A percentile compares a stretch with the other conserved stretches of the same genome.
Evolutionary conservation across 208 protist species (phyloP).

Genomic region (Crithidia thermophila): DNA sequence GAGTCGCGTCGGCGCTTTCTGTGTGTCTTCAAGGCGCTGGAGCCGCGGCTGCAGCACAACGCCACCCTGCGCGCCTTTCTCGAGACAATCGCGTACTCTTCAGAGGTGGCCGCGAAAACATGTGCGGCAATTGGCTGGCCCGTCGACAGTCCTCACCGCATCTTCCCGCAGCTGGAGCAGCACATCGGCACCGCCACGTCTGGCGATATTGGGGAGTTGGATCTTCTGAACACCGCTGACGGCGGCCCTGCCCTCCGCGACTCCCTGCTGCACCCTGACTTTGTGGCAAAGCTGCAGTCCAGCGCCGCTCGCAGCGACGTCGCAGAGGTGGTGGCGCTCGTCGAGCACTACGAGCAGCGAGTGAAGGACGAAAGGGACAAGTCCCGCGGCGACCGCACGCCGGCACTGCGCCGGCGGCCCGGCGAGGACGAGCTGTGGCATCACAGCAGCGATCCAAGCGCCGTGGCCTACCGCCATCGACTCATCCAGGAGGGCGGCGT

Average conservation of each 20-base stretch:
- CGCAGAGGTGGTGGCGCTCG: conserved; percentile 41
- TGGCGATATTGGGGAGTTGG: background rate
- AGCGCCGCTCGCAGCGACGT: conserved; percentile 46
- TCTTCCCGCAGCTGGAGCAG: conserved; percentile 76
- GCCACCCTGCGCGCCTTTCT: conserved; percentile 52
- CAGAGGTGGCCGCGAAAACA: background rate
- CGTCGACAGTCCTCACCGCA: conserved; percentile 46
- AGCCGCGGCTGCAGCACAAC: conserved; percentile 36
- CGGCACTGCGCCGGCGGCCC: conserved; percentile 2
- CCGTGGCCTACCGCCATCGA: conserved; percentile 51
- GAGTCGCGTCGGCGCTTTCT: conserved; percentile 44
- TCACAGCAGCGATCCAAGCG: conserved; percentile 51
- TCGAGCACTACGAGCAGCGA: conserved; percentile 60
- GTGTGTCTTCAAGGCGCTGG: conserved; percentile 39
- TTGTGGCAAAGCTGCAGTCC: conserved; percentile 51
- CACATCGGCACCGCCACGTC: conserved; percentile 2
- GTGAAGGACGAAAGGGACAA: conserved; percentile 48
- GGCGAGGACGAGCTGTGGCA: conserved; percentile 63
- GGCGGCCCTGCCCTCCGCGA: conserved; percentile 54
- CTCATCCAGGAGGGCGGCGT: conserved; percentile 55
- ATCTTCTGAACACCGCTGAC: background rate
- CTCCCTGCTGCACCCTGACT: conserved; percentile 66
- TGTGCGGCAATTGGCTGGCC: conserved; percentile 41
- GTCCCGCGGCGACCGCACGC: conserved; percentile 12
- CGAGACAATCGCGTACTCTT: conserved; percentile 30